Evolutionary conservation across 192 early-diverging fungal genomes (phyloP).

Genomic region (Umbelopsis sp.): DNA sequence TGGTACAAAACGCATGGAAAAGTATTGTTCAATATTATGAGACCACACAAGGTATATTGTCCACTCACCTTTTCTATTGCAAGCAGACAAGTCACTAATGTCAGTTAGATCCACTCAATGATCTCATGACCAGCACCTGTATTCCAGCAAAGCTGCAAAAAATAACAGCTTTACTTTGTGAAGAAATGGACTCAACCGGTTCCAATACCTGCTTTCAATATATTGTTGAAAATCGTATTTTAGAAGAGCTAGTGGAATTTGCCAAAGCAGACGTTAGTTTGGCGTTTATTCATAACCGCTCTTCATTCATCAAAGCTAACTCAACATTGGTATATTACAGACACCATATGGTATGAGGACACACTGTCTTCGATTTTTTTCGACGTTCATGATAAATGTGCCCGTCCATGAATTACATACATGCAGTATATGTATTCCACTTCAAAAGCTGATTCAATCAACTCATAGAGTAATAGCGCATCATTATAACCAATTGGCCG

Average conservation of each 20-base stretch:
- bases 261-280: constrained; percentile 40
- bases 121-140: constrained; percentile 10
- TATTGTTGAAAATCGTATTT: constrained; percentile 30
- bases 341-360: constrained; percentile 45
- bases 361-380: constrained; percentile 39
- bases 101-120: constrained; percentile 7
- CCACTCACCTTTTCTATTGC: neutral
- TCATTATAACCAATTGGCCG: constrained; percentile 36
- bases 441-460: constrained; percentile 37
- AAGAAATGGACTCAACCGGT: neutral
- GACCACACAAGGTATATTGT: neutral
- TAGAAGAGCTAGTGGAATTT: constrained; percentile 39
- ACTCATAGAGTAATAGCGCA: constrained; percentile 36
- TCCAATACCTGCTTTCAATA: constrained; percentile 34
- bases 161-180: neutral
- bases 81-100: neutral
- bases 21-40: constrained; percentile 12
- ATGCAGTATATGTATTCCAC: constrained; percentile 36
- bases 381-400: constrained; percentile 35
- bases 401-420: constrained; percentile 35
- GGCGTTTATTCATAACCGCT: neutral
- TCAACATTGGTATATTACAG: constrained; percentile 10
- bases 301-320: neutral
- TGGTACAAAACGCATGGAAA: neutral
- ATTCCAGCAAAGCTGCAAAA: constrained; percentile 5